Base-by-base conservation (phyloP, 2,329 filamentous ascomycete species). In the Hypocreales sp. region DNA sequence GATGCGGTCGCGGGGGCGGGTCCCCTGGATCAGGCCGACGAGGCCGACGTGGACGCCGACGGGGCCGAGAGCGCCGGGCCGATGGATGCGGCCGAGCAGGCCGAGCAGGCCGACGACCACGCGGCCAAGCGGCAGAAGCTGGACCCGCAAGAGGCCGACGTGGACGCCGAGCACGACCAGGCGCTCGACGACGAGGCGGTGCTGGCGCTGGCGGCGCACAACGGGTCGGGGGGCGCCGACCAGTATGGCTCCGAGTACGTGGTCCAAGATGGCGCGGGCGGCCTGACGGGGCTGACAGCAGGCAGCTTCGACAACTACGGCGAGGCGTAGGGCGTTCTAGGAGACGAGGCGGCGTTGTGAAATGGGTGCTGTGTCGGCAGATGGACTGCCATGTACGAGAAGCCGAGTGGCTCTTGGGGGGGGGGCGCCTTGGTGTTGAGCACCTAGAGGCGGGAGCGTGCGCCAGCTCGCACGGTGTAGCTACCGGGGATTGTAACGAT, bases 141-240 rank as follows among this genome's bases (percentile, higher is more conserved):
- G 5, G 49, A 53, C 9, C 20, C 31, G 5, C 44, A 46, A 4
- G 26, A 28, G 8, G 26, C 27, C 17, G 40, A 40, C 3, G 33
- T 41, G 4, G 40, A 45, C 11, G 26, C 43, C n/a, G 35, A 42
- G 8, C 47, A 52, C 10, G 48, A 53, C 11, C 40, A 46, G 7
- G 36, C 46, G 1, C 39, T 62, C 10, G 58, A 63, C 16, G 61
- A 66, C 31, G 60, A 63, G 30, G 59, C 59, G 5, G 56, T 67
- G 9, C 35, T 67, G 33, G 60, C 57, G 7, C 40, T 67, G 22
- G 56, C 60, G 12, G 56, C 51, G 4, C 57, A 63, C 31, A 58
- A 52, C 38, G 48, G 49, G 17, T 36, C 47, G 2, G 43, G 46
- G 3, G 33, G 44, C 4, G 40, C 51, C 4, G 55, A 60, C 16